Evolutionary conservation across 202 grass and related monocot genomes (phyloP).

Genomic region (Dendrocalamus latiflorus): DNA sequence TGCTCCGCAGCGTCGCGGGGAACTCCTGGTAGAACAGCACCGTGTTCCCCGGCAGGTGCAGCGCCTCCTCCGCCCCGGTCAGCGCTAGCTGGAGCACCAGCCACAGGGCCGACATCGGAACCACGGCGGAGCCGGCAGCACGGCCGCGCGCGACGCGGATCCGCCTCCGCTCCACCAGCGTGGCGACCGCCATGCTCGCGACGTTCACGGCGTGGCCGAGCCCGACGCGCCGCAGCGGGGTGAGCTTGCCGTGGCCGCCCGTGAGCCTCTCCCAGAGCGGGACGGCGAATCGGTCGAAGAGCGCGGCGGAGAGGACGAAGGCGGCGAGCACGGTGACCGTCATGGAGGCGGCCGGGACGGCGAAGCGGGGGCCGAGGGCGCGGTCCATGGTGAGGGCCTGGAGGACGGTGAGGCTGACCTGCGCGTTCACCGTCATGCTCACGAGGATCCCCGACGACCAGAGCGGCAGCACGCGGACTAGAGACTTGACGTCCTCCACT

Average conservation of each 20-base stretch:
- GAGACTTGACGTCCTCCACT: constrained; percentile 42
- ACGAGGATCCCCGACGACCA: constrained; percentile 39
- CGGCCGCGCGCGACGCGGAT: constrained; percentile 7
- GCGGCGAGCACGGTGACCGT: constrained; percentile 26
- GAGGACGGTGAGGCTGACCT: constrained; percentile 36
- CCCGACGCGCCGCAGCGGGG: constrained; percentile 42
- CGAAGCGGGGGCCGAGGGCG: constrained; percentile 25
- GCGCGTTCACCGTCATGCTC: constrained; percentile 33
- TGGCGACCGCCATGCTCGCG: constrained; percentile 25
- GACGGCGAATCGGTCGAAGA: constrained; percentile 32
- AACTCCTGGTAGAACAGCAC: constrained; percentile 48
- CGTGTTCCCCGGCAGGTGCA: constrained; percentile 49
- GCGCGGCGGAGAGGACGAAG: constrained; percentile 9
- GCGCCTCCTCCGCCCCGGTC: constrained; percentile 37
- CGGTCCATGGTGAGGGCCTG: constrained; percentile 57
- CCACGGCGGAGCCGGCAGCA: neutral
- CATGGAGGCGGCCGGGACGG: constrained; percentile 43
- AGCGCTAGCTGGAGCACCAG: constrained; percentile 39
- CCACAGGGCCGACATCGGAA: constrained; percentile 51
- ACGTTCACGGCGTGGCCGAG: constrained; percentile 41
- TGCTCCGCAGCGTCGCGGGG: constrained; percentile 39
- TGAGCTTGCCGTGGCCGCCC: neutral
- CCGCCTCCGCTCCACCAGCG: constrained; percentile 33
- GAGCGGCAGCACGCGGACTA: constrained; percentile 37
- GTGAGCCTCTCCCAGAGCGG: constrained; percentile 23